Base-by-base conservation (phyloP, 306 rosid species). In the Echinosophora koreensis region DNA sequence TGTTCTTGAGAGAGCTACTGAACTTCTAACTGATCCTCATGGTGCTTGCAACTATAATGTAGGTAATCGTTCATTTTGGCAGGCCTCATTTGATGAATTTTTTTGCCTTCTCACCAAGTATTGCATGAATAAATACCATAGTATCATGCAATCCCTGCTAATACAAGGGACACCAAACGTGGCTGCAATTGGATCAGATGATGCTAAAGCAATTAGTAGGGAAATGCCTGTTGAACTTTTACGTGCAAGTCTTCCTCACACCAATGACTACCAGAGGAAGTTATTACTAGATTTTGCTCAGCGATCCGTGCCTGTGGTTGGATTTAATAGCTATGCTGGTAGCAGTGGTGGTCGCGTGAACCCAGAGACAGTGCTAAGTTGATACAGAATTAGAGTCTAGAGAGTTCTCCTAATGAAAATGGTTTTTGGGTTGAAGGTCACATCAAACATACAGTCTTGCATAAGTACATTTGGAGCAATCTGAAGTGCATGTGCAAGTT, bases 301-400 rank as follows among this genome's bases (percentile, higher is more conserved):
- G 75, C 88, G 71, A 35, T 79, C 90, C 35, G 77, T 65, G 67
- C 88, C 90, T 35, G 77, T 77, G 22, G 69, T 88, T 81, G 97
- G 80, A 50, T 63, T 90, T 52, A 77, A 77, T 66, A 77, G 59
- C 67, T 85, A 79, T 84, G 50, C 82, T 0, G 88, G 78, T 55
- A 84, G 90, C 60, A 87, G 92, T 44, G 57, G 83, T 8, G 87
- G 96, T 70, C 97, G 77, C 52, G 83, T 94, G 81, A 94, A 86
- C 86, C 88, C 98, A 1, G 98, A 91, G 78, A 91, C 96, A 15
- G 97, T 93, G 74, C 80, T 83, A 42, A 88, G 97, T 77, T 88
- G 86, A 86, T 69, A 14, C 71, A 14, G 38, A 47, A 49, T 44
- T 73, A 59, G 56, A 59, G 35, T 44, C 14, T 30, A 44, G 59